Evolutionary conservation across 2,329 filamentous ascomycete species (phyloP), one percentile per base, ranked within the genome.

Genomic region (Bipolaris victoriae): DNA sequence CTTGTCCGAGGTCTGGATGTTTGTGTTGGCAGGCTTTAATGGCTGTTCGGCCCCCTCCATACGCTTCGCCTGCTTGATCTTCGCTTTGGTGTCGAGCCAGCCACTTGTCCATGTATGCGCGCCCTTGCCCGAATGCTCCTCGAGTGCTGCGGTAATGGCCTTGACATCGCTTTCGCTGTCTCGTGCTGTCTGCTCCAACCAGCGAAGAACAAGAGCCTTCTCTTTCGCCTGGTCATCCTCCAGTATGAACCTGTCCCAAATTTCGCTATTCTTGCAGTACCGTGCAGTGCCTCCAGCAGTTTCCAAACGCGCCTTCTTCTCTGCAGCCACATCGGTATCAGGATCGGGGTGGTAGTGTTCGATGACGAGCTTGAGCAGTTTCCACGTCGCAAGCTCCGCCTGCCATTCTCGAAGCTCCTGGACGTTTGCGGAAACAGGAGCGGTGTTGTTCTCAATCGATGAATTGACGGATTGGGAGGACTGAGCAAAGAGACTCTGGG

Each of bases 41-140:
- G 71, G 72, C 24, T 63, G 56, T n/a, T 71, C 72, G 40, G 55
- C 45, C 24, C 65, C 66, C 57, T 90, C 85, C 63, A 95, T 79
- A 56, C 90, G 88, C 80, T 98, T 99, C 73, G 91, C 87, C 55
- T 90, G 85, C 80, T 99, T 99, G 77, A 99, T 92, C 46, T 89
- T 88, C 57, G 91, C 87, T 62, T 92, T 90, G 0, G 95, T 97
- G 74, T 97, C 92, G 61, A 97, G 86, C 91, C 93, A 97, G 39
- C 94, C 94, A 73, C 92, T 88, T 26, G 90, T 88, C 79, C 95
- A 91, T 9, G 93, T 87, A n/a, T 72, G 65, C 18, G 68, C 70
- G 37, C 70, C 72, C 67, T 91, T 83, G 58, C 94, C 90, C 11
- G 91, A 89, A 61, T 88, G 88, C 58, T 87, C 83, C 72, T 93